phyloP scores from a whole-genome alignment of 495 filamentous ascomycete genomes.

The Pyronema domesticum region DNA sequence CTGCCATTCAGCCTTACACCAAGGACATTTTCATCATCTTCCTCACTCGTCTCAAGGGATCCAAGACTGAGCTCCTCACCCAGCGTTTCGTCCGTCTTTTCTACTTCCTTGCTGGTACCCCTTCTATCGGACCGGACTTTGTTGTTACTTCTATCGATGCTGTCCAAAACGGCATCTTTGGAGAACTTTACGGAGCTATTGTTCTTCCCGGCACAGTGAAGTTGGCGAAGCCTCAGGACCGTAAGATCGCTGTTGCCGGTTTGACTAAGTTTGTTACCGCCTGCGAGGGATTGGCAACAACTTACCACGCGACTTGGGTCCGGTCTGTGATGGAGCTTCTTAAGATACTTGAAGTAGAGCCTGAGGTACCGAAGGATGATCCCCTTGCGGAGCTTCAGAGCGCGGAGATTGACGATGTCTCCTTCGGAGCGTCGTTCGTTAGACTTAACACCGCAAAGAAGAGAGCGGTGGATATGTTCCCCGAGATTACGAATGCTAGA shows the following conservation, averaged over 20 bases:
- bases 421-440: constrained; percentile 87
- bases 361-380: constrained; percentile 56
- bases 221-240: constrained; percentile 68
- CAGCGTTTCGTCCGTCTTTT: constrained; percentile 77
- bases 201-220: constrained; percentile 77
- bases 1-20: constrained; percentile 57
- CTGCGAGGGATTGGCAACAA: constrained; percentile 54
- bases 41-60: constrained; percentile 59
- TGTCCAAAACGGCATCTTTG: constrained; percentile 66
- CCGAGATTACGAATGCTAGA: constrained; percentile 16
- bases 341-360: constrained; percentile 72
- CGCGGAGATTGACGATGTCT: constrained; percentile 80
- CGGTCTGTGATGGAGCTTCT: constrained; percentile 72
- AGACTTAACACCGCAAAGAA: constrained; percentile 73
- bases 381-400: constrained; percentile 42
- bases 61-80: constrained; percentile 62
- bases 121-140: constrained; percentile 74
- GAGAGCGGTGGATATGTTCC: constrained; percentile 19
- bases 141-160: constrained; percentile 64
- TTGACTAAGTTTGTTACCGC: constrained; percentile 77
- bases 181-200: constrained; percentile 62
- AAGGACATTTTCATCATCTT: constrained; percentile 61
- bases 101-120: constrained; percentile 65
- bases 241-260: constrained; percentile 83
- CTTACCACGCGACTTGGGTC: constrained; percentile 67